These are phyloP conservation scores for Neobulgaria alba DNA, from an alignment of 2,329 filamentous ascomycete species.

Conservation along the genomic window DNA sequence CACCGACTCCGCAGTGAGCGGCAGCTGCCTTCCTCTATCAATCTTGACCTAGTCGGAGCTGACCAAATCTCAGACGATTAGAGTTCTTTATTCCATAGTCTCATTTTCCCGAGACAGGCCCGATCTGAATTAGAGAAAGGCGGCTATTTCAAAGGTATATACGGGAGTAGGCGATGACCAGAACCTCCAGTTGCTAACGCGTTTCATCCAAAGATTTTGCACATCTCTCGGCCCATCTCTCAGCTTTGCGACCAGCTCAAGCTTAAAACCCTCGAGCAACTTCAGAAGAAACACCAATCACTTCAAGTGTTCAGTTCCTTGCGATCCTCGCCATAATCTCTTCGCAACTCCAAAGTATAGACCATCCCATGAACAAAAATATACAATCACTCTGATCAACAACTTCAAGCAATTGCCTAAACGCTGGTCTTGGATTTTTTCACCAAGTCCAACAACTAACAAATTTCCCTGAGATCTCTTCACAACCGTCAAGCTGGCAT, in stretches of 20 bases:
- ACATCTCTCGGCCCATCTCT: constrained; percentile 7
- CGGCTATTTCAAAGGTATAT: constrained; percentile 15
- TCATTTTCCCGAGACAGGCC: constrained; percentile 26
- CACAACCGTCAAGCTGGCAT: constrained; percentile 29
- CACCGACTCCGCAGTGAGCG: background rate
- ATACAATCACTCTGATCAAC: background rate
- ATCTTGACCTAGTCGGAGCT: constrained; percentile 2
- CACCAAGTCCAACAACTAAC: no score
- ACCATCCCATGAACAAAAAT: constrained; percentile 11
- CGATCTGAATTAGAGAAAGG: constrained; percentile 17
- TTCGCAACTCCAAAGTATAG: background rate
- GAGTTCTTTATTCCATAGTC: constrained; percentile 23
- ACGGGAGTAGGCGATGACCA: constrained; percentile 6
- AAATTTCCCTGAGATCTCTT: background rate
- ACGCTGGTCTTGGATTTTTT: no score
- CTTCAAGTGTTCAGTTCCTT: background rate
- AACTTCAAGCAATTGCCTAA: no score
- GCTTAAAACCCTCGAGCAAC: constrained; percentile 4
- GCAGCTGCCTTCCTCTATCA: no score
- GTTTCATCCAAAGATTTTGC: constrained; percentile 7
- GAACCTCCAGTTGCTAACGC: constrained; percentile 5
- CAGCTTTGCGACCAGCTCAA: constrained; percentile 4
- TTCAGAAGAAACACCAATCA: background rate
- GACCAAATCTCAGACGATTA: constrained; percentile 8
- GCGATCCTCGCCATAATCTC: background rate